Base-by-base conservation (phyloP, 2,329 filamentous ascomycete genomes). In the Colletotrichum orchidophilum region DNA sequence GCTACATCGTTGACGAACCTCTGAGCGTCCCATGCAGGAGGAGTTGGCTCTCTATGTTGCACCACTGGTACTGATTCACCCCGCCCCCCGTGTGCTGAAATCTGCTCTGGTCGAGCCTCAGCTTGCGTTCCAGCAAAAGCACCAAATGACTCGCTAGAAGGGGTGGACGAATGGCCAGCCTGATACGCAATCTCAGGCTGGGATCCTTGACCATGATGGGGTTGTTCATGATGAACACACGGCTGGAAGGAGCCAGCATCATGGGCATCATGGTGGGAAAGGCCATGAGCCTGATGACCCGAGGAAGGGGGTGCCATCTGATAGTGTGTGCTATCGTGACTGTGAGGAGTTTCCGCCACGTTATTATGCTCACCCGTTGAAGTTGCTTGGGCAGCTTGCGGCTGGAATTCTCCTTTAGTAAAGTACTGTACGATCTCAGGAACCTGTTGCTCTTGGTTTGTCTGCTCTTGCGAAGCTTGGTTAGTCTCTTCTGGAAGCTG, bases 351-450 rank as follows among this genome's bases (percentile, higher is more conserved):
- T 71, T 74, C 72, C 67, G 74, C 74, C 69, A 74, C 73, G 46
- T 73, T 59, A 73, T 77, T 70, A 59, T 77, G 80, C 75, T 81
- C 78, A 80, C 80, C 81, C 59, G 78, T 77, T 55, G 80, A 75
- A 50, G 52, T 65, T 64, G 63, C 67, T 42, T 74, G 74, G 27
- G 58, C 27, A 59, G 42, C 69, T n/a, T 74, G 70, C 77, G 84
- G 83, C 46, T 83, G 82, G 73, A 80, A 88, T 81, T 89, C 87
- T 73, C 87, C 87, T 74, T 86, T 87, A 29, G 87, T 87, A 68
- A 87, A 84, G 74, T 87, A 87, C 75, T 86, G 86, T 12, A 88
- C 81, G 29, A 88, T 76, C 62, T 82, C 79, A 3, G 83, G 73
- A 24, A 59, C 73, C 50, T 74, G 61, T 31, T 61, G 69, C 13